Percentiles rank a stretch among this genome's conserved stretches.
Evolutionary conservation across 169 alveolate genomes (phyloP).

Genomic region (Eimeria sp.): DNA sequence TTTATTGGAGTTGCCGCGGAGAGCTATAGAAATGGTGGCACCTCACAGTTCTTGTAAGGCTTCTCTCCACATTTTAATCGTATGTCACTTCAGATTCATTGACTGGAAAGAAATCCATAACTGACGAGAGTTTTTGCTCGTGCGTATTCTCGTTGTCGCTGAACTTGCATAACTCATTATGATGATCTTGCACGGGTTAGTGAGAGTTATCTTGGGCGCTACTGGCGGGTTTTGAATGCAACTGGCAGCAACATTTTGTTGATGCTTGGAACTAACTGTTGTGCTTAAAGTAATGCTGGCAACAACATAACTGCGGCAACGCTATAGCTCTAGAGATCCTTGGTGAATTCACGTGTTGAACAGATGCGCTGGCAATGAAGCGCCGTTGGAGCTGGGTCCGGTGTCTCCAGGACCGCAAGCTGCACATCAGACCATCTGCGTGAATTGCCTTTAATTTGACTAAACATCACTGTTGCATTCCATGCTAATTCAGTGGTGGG

Average conservation of each 20-base stretch:
- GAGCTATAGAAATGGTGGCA: background rate
- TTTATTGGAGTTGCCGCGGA: background rate
- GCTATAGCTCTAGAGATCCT: background rate
- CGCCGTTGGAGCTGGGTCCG: conserved; percentile 15
- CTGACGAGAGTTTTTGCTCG: background rate
- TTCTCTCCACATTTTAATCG: background rate
- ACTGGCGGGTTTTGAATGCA: conserved; percentile 4
- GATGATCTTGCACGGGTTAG: background rate
- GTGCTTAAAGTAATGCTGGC: background rate
- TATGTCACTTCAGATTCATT: background rate
- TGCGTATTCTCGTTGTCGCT: background rate
- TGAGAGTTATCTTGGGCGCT: background rate
- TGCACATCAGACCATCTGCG: background rate
- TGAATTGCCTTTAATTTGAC: background rate
- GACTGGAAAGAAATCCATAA: background rate
- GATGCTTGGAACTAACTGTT: conserved; percentile 22
- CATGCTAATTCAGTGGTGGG: background rate
- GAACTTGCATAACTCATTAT: background rate
- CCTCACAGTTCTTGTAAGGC: background rate
- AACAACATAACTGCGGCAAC: background rate
- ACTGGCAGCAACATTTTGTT: conserved; percentile 13
- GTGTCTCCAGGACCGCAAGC: conserved; percentile 30
- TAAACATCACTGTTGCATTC: background rate
- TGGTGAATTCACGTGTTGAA: background rate
- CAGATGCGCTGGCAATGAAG: conserved; percentile 28